A percentile compares a stretch with the other conserved stretches of the same genome.
Evolutionary conservation across 2,329 filamentous ascomycete genomes (phyloP).

Genomic region (Aspergillus fumigatus): DNA sequence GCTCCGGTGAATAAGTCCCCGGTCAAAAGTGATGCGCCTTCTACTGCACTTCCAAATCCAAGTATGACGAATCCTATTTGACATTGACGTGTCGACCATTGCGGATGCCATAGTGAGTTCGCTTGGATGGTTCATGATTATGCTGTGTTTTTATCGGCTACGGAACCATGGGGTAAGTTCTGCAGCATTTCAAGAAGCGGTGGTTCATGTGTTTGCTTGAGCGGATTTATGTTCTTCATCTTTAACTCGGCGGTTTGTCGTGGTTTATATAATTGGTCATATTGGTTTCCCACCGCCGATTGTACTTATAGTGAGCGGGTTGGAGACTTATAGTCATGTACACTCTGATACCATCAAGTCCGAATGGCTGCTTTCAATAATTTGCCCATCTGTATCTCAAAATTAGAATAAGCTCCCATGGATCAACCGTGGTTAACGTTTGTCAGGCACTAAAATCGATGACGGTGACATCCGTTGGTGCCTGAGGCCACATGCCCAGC

Average conservation of each 20-base stretch:
- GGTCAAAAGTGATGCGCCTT: conserved; percentile 3
- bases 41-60: conserved; percentile 25
- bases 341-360: neutral
- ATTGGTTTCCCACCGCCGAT: neutral
- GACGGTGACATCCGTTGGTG: neutral
- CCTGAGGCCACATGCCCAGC: neutral
- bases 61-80: conserved; percentile 34
- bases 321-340: neutral
- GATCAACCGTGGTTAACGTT: neutral
- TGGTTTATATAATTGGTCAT: neutral
- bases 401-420: neutral
- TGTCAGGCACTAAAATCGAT: neutral
- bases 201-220: no score
- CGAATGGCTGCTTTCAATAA: neutral
- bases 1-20: neutral
- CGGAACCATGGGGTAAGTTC: neutral
- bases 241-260: neutral
- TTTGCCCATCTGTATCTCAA: neutral
- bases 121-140: no score
- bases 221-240: no score
- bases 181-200: neutral
- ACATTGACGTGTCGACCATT: conserved; percentile 1
- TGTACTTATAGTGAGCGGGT: neutral
- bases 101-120: neutral
- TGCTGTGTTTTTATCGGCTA: neutral